phyloP scores from a whole-genome alignment of 192 early-diverging fungal genomes.

The Coemansia sp. region DNA sequence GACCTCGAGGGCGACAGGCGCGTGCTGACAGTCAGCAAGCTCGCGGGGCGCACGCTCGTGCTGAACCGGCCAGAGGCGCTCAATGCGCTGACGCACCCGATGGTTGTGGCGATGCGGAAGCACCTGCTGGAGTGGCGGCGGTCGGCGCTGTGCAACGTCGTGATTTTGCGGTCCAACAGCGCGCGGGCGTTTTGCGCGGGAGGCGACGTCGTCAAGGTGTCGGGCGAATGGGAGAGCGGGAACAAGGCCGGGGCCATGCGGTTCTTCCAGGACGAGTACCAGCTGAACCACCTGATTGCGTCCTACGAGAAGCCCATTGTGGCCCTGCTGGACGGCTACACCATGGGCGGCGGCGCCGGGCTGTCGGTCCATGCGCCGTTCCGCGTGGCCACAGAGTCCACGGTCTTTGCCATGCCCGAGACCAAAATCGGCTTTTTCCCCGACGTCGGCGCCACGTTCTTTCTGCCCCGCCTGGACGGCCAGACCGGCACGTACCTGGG shows the following conservation, averaged over 20 bases:
- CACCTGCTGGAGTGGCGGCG: slow-evolving; percentile 84
- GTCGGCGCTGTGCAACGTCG: slow-evolving; percentile 82
- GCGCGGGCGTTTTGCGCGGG: slow-evolving; percentile 88
- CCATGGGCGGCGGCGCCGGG: slow-evolving; percentile 97
- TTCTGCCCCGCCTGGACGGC: slow-evolving; percentile 92
- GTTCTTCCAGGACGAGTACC: slow-evolving; percentile 92
- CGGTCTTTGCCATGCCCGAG: slow-evolving; percentile 97
- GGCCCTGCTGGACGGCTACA: slow-evolving; percentile 81
- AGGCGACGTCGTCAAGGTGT: slow-evolving; percentile 66
- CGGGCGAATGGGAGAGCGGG: slow-evolving; percentile 39
- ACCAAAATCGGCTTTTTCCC: slow-evolving; percentile 95
- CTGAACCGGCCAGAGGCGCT: slow-evolving; percentile 76
- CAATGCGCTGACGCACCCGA: slow-evolving; percentile 80
- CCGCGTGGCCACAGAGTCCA: slow-evolving; percentile 92
- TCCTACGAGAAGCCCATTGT: slow-evolving; percentile 85
- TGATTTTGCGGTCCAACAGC: slow-evolving; percentile 74
- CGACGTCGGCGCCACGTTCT: slow-evolving; percentile 94
- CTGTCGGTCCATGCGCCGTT: slow-evolving; percentile 93
- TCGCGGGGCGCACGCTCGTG: slow-evolving; percentile 58
- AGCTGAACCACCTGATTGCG: slow-evolving; percentile 87
- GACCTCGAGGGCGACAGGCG: slow-evolving; percentile 29
- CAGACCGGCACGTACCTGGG: slow-evolving; percentile 89
- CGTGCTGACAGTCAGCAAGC: slow-evolving; percentile 34
- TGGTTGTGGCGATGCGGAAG: slow-evolving; percentile 77
- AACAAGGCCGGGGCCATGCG: slow-evolving; percentile 51